phyloP scores from a whole-genome alignment of 1,284 basidiomycete species.

The Cutaneotrichosporon sp. region DNA sequence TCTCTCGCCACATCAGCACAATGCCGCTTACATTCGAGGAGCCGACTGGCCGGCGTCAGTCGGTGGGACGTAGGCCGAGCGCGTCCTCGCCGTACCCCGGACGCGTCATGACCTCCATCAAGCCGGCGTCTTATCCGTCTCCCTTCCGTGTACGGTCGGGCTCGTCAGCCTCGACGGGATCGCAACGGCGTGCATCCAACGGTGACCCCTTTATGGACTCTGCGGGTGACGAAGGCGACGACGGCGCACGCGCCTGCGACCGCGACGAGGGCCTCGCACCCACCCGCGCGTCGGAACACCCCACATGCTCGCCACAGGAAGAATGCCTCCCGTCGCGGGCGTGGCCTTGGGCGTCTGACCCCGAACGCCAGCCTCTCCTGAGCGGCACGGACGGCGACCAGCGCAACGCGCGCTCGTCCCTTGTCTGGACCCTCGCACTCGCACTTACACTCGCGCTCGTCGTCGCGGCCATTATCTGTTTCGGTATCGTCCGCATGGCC shows the following conservation, averaged over 20 bases:
- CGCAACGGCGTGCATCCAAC: background rate
- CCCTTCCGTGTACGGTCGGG: background rate
- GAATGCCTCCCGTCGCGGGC: background rate
- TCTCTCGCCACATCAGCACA: background rate
- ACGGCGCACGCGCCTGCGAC: background rate
- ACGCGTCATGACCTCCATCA: constrained; percentile 10
- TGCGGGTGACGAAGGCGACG: background rate
- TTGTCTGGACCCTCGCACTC: background rate
- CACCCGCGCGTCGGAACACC: background rate
- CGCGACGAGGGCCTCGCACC: background rate
- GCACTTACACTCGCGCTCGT: background rate
- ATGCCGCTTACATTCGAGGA: constrained; percentile 19
- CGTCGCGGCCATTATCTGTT: background rate
- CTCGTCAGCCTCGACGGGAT: background rate
- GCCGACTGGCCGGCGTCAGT: constrained; percentile 2
- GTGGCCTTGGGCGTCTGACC: constrained; percentile 23
- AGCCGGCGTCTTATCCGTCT: constrained; percentile 8
- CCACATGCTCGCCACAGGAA: constrained; percentile 2
- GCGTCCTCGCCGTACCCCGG: constrained; percentile 14
- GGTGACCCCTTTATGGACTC: background rate
- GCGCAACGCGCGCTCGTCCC: background rate
- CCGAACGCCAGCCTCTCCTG: constrained; percentile 51
- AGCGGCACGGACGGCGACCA: constrained; percentile 22
- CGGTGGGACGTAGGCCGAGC: constrained; percentile 6
- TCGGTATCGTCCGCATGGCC: background rate